These are phyloP conservation scores for Bretziella fagacearum DNA, from an alignment of 2,329 filamentous ascomycete genomes.

Conservation along the genomic window DNA sequence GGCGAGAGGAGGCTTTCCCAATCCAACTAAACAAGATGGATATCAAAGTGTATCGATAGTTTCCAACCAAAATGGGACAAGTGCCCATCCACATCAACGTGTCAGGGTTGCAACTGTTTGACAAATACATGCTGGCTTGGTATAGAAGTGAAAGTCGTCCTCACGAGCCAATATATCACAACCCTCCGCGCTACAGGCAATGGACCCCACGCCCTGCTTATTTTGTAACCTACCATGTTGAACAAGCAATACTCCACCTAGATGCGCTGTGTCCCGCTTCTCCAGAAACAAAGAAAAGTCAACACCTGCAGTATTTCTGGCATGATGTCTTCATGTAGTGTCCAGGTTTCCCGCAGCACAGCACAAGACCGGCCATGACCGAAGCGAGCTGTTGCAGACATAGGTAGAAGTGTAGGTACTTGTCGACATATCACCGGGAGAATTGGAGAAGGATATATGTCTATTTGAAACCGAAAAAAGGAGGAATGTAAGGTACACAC, in stretches of 20 bases:
- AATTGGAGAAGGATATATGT: too few species aligned
- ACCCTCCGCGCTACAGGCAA: too few species aligned
- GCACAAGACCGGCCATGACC: neutral
- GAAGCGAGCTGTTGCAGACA: neutral
- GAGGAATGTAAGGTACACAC: too few species aligned
- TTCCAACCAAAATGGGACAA: neutral
- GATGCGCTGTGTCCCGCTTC: too few species aligned
- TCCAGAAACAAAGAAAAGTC: neutral
- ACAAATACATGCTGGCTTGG: neutral
- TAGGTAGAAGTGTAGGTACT: too few species aligned
- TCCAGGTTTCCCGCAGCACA: neutral
- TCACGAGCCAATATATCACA: too few species aligned
- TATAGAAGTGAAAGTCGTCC: too few species aligned
- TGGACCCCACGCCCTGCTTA: neutral
- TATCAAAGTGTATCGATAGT: neutral
- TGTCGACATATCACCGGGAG: too few species aligned
- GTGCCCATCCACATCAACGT: neutral
- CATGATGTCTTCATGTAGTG: neutral
- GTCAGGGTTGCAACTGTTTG: neutral
- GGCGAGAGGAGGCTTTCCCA: neutral
- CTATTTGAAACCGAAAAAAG: too few species aligned
- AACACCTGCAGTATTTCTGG: neutral
- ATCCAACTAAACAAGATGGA: too few species aligned
- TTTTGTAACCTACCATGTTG: too few species aligned
- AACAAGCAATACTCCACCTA: too few species aligned